Conservation (phyloP, 1,139 yeast species). For the Suhomyces bolitotheri region DNA sequence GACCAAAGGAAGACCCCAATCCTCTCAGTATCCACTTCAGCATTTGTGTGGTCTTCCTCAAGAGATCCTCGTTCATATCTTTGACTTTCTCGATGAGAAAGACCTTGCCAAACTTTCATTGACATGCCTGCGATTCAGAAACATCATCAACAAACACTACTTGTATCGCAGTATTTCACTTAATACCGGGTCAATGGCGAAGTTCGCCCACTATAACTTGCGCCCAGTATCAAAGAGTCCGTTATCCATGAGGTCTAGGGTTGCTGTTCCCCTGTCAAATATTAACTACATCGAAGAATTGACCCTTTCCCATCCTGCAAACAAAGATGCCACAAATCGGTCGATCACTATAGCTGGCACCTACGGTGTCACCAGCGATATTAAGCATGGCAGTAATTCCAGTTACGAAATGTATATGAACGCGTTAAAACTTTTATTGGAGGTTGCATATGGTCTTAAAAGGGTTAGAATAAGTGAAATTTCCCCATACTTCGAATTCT, state of each 20-base stretch:
- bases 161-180: constrained; percentile 37
- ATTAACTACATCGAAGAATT: constrained; percentile 32
- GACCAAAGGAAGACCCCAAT: constrained; percentile 8
- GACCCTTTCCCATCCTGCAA: constrained; percentile 39
- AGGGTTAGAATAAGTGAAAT: constrained; percentile 39
- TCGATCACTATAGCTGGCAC: constrained; percentile 42
- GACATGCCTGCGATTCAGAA: constrained; percentile 39
- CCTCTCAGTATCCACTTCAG: constrained; percentile 23
- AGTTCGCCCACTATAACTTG: constrained; percentile 34
- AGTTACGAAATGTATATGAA: constrained; percentile 30
- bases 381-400: constrained; percentile 18
- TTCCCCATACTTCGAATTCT: constrained; percentile 54
- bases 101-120: constrained; percentile 32
- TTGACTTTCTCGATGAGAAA: constrained; percentile 24
- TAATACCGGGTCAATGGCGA: constrained; percentile 27
- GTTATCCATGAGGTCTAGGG: constrained; percentile 7
- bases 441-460: constrained; percentile 36
- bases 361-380: constrained; percentile 32
- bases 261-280: constrained; percentile 30
- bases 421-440: constrained; percentile 26
- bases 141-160: constrained; percentile 36
- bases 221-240: constrained; percentile 12
- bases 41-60: constrained; percentile 44
- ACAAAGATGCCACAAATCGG: constrained; percentile 22
- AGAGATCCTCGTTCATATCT: constrained; percentile 40